phyloP scores from a whole-genome alignment of 305 asterid species.

The Coffea humblotiana region DNA sequence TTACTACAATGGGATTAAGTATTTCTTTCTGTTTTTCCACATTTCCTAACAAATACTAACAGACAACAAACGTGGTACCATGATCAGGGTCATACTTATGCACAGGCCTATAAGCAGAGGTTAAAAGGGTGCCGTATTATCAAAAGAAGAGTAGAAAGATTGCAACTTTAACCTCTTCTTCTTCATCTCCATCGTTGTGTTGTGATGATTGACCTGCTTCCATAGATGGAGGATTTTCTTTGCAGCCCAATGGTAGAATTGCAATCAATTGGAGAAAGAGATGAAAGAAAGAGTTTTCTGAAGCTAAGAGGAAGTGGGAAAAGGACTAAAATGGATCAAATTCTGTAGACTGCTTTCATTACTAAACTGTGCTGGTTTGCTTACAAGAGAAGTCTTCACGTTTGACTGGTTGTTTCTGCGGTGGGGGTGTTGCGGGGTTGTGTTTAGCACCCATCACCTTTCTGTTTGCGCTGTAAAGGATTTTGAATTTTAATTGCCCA shows the following conservation, averaged over 20 bases:
- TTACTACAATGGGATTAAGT: not conserved
- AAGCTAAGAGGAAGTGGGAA: too few species aligned
- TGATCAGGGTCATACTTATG: not conserved
- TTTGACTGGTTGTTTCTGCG: too few species aligned
- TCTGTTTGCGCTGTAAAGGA: too few species aligned
- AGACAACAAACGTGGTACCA: not conserved
- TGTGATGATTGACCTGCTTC: too few species aligned
- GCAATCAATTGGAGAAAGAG: not conserved
- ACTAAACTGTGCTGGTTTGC: too few species aligned
- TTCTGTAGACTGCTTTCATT: too few species aligned
- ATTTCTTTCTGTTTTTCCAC: not conserved
- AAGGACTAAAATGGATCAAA: too few species aligned
- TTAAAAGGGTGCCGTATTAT: not conserved
- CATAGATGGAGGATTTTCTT: too few species aligned
- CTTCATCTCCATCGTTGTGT: not conserved
- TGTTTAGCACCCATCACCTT: too few species aligned
- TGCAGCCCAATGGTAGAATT: not conserved
- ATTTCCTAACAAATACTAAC: not conserved
- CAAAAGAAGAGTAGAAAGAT: not conserved
- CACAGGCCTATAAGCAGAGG: not conserved
- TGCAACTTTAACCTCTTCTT: slow-evolving; percentile 19
- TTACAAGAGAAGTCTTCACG: too few species aligned
- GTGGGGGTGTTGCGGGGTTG: too few species aligned
- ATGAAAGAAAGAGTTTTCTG: not conserved
- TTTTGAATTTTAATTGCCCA: too few species aligned